Conservation (phyloP, 1,284 basidiomycete genomes). For the Rhodotorula sp. region DNA sequence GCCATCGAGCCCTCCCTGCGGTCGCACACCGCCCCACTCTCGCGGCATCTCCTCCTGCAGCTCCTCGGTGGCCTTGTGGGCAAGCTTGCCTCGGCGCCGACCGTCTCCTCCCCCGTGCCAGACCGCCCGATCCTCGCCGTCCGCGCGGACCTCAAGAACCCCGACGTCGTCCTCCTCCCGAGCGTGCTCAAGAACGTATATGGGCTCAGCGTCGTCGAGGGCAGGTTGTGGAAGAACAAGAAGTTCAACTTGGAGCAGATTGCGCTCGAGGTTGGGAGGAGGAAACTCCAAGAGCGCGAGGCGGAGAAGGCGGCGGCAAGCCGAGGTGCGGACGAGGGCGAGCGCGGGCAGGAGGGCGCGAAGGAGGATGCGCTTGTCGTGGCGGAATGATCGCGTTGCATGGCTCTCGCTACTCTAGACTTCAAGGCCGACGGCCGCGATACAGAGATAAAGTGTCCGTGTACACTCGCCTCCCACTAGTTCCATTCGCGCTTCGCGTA, state of each 20-base stretch:
- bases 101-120: slow-evolving; percentile 22
- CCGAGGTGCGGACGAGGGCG: background rate
- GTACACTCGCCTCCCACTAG: background rate
- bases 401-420: background rate
- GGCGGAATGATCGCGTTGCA: too few species aligned
- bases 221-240: slow-evolving; percentile 31
- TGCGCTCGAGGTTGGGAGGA: slow-evolving; percentile 22
- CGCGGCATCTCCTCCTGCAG: slow-evolving; percentile 27
- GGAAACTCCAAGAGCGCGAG: slow-evolving; percentile 13
- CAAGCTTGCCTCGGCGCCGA: slow-evolving; percentile 16
- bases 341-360: background rate
- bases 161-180: slow-evolving; percentile 40
- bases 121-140: slow-evolving; percentile 15
- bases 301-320: background rate
- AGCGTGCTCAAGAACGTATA: slow-evolving; percentile 35
- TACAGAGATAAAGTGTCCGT: background rate
- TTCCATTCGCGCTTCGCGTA: slow-evolving; percentile 38
- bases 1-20: slow-evolving; percentile 41
- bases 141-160: slow-evolving; percentile 34
- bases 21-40: slow-evolving; percentile 32
- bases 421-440: too few species aligned
- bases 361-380: background rate
- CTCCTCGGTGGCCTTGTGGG: slow-evolving; percentile 23
- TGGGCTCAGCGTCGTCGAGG: slow-evolving; percentile 37
- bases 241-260: slow-evolving; percentile 40